Evolutionary conservation across 1,284 basidiomycete species (phyloP), one percentile per base, ranked within the genome.

Genomic region (Fomitopsis palustris): DNA sequence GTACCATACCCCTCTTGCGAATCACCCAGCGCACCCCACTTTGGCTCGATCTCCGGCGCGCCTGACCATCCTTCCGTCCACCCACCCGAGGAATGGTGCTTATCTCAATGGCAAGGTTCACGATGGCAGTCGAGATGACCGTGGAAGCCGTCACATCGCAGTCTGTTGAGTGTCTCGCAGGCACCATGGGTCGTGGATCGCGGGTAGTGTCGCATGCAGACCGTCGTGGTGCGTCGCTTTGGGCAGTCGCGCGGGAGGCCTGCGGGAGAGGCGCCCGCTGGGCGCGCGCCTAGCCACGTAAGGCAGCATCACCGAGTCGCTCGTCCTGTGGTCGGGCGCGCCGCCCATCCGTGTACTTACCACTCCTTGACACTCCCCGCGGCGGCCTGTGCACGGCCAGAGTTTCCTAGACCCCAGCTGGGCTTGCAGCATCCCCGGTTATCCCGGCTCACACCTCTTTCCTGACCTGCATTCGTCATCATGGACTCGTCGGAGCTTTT

Each of bases 401-500:
- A 51, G 23, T n/a, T 1, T 17, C 16, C 49, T 21, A n/a, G 49
- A 23, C 14, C 31, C 23, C 33, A 27, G 29, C 47, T 33, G n/a
- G 47, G 23, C 29, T 37, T 51, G 27, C 31, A 33, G 23, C 23
- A 21, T 25, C 23, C 25, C 49, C 7, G n/a, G n/a, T n/a, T n/a
- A n/a, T 31, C n/a, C 27, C 25, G 23, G 29, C n/a, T 37, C 3
- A 19, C n/a, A 52, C 17, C 9, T 25, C 31, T 52, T n/a, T n/a
- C n/a, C n/a, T 52, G 33, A 47, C 45, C 16, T 16, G 17, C 14
- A 16, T 47, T 27, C 17, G 8, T 54, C 45, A 54, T 29, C 23
- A 92, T 93, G 91, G 88, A 90, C 61, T 89, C 89, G n/a, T 84
- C 90, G 58, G 84, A 92, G 59, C 78, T 95, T 21, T 95, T 92